Evolutionary conservation across 257 asterid species (phyloP), one percentile per base, ranked within the genome.

Genomic region (Capsicum rhomboideum): DNA sequence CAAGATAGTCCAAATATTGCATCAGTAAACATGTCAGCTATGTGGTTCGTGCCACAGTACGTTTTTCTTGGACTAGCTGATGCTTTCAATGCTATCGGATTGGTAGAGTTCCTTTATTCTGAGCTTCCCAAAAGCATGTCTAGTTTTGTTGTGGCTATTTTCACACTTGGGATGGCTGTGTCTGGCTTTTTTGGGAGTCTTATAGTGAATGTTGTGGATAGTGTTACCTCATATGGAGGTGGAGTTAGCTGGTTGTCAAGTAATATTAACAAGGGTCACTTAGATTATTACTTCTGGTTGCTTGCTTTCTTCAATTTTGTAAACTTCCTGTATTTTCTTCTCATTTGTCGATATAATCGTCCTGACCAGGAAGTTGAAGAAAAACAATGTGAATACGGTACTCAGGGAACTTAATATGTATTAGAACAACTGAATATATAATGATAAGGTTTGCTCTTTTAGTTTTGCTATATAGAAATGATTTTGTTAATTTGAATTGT

Each of bases 11-110:
- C 82, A 7, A 20, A 72, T 40, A 26, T 63, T 17, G 31, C 58
- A 17, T 63, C 82, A 55, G 54, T 83, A n/a, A 7, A 56, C 78
- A 58, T 86, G 86, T 86, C 86, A 4, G 86, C 85, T 0, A 16
- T 86, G 86, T 86, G 88, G 88, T 69, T 86, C 6, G 79, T 83
- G 20, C 88, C 86, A 31, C 84, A 79, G 31, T 26, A 50, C 46
- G 71, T 44, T 37, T 66, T 83, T 9, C 54, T 59, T 23, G 88
- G 88, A 78, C 68, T 86, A 23, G 88, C 86, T 14, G 88, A 86
- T 1, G 86, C 86, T 16, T 67, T 86, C 28, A 78, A 55, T 17
- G 84, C 86, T 17, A 78, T 86, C 9, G 86, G 84, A 18, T 75
- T 56, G 79, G 81, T 83, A 56, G 79, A 86, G 46, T 86, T 78